A percentile compares a stretch with the other conserved stretches of the same genome.
These are phyloP conservation scores for Hypoxylon rickii DNA, from an alignment of 495 filamentous ascomycete species.

Conservation along the genomic window DNA sequence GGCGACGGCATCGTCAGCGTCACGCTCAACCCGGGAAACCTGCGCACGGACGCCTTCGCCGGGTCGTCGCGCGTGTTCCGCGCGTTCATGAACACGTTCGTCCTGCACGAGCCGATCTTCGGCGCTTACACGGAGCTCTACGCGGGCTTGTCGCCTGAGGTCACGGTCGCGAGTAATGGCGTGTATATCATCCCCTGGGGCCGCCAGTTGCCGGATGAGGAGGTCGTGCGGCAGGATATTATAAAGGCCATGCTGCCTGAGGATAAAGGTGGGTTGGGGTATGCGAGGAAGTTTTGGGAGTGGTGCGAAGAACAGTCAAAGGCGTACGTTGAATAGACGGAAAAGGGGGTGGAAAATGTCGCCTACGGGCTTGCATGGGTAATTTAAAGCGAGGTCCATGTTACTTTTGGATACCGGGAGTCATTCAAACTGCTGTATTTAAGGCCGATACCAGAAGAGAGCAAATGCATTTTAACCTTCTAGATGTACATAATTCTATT, in stretches of 20 bases:
- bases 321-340: too few relatives aligned
- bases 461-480: neutral
- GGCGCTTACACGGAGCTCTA: neutral
- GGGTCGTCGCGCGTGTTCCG: slow-evolving; percentile 15
- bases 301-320: slow-evolving; percentile 7
- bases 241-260: slow-evolving; percentile 9
- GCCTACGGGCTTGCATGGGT: too few relatives aligned
- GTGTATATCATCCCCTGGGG: slow-evolving; percentile 49
- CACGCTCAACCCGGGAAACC: neutral
- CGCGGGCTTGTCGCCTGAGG: neutral
- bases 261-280: slow-evolving; percentile 17
- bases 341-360: too few relatives aligned
- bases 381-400: too few relatives aligned
- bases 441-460: neutral
- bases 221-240: slow-evolving; percentile 18
- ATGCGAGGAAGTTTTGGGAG: slow-evolving; percentile 25
- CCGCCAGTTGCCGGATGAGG: slow-evolving; percentile 18
- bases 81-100: neutral
- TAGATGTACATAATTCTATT: neutral
- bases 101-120: neutral
- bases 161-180: neutral
- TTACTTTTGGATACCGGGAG: too few relatives aligned
- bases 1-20: neutral
- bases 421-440: neutral
- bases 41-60: neutral